Conservation (phyloP, 306 rosid species). For the Pueraria montana region DNA sequence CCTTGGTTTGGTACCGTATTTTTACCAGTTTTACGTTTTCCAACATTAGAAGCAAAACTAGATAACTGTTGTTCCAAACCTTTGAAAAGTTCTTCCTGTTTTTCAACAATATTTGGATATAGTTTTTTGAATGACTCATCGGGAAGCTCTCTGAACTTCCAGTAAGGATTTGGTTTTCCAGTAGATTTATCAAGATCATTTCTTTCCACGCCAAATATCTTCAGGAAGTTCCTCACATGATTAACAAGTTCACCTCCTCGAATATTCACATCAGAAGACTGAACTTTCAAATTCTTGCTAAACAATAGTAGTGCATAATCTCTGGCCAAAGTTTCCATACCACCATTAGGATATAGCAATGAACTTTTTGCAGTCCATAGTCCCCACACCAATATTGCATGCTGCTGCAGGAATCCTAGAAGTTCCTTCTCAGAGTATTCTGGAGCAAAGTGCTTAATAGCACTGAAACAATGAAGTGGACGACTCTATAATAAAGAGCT, state of each 20-base stretch:
- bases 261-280: constrained; percentile 54
- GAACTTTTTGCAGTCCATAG: constrained; percentile 81
- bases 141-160: constrained; percentile 56
- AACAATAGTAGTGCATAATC: constrained; percentile 63
- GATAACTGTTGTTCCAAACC: constrained; percentile 47
- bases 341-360: constrained; percentile 54
- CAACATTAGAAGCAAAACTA: constrained; percentile 5
- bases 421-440: constrained; percentile 68
- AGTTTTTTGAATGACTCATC: constrained; percentile 69
- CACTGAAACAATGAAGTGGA: constrained; percentile 70
- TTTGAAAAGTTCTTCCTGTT: constrained; percentile 61
- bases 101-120: constrained; percentile 63
- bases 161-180: constrained; percentile 34
- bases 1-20: constrained; percentile 52
- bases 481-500: constrained; percentile 63
- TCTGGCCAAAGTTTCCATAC: constrained; percentile 57
- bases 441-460: constrained; percentile 80
- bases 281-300: constrained; percentile 62
- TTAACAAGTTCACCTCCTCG: constrained; percentile 44
- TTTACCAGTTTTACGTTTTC: constrained; percentile 52
- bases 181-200: constrained; percentile 59
- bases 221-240: constrained; percentile 54
- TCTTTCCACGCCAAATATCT: constrained; percentile 65
- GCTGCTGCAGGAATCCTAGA: constrained; percentile 67
- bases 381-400: constrained; percentile 73